Base-by-base conservation (phyloP, 164 flowering plant species). In the Stephania cephalantha region DNA sequence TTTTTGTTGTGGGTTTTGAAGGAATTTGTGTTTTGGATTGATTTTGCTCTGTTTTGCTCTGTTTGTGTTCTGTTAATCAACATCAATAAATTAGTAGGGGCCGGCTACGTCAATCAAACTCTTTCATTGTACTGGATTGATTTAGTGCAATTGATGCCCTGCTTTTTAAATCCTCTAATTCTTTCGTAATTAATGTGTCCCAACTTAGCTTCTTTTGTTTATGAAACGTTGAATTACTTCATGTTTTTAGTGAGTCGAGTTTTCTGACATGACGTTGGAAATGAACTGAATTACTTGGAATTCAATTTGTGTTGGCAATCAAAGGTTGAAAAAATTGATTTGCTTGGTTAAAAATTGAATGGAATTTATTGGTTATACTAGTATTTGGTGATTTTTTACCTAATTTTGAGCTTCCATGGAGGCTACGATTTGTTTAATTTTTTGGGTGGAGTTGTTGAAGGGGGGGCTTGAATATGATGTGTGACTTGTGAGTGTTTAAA, bases 11-110 rank as follows among this genome's bases (percentile, higher is more conserved):
- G 50, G 44, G 67, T 22, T 55, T 70, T 30, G 69, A 71, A 31
- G 17, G 53, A 78, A 74, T 64, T 73, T 79, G 52, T 76, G 46
- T 73, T 71, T 68, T 71, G n/a, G 61, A 52, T 77, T 50, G 31
- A 61, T 46, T 77, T 73, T 69, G 46, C 72, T 9, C 48, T 1
- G 11, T 76, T 58, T 79, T 73, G 22, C 53, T 53, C 46, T 69
- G 17, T 55, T 30, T 75, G 50, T 45, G 15, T 55, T 76, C 29
- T 71, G 18, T 44, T 69, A 2, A 35, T 35, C 42, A 35, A 0
- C 42, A 35, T 0, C 42, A 2, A 35, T 2, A 35, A 35, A 35
- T 35, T 35, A 35, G 42, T 35, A 35, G 42, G 42, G 42, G 42
- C 4, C 4, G 42, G 42, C 42, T 35, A 35, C 35, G 3, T 3